Base-by-base conservation (phyloP, 2,329 filamentous ascomycete genomes). In the Seiridium unicorne region DNA sequence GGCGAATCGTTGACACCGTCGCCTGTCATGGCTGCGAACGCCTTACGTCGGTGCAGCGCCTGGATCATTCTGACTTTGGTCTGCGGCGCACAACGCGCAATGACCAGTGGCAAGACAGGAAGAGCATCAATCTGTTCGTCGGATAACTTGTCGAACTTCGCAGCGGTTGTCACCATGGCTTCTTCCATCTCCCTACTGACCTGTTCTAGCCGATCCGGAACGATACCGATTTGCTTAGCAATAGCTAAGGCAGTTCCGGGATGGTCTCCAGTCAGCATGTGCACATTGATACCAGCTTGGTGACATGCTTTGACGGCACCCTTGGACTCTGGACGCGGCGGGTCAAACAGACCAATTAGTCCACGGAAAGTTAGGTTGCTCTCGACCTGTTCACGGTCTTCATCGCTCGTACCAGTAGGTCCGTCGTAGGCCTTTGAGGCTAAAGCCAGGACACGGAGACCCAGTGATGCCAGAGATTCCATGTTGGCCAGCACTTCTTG, bases 11-110 rank as follows among this genome's bases (percentile, higher is more conserved):
- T 91, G 54, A 91, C 88, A 62, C 89, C 89, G 66, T 91, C 89
- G 62, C 89, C 89, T 54, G 88, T 91, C 72, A 66, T 91, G 44
- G 88, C 88, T 56, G 84, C 86, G 72, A 88, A 91, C 53, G 54
- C 10, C 49, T 60, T 60, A 34, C 51, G 49, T 26, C 58, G 44
- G 18, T 49, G 49, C 8, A 55, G 42, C 11, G 58, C 58, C n/a
- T 89, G 86, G 63, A 91, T 89, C 89, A 91, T 91, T 59, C 88
- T 82, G 18, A 89, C 87, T 72, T 91, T 91, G 10, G 89, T 91
- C 57, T 84, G 81, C 1, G 89, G 89, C 3, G 87, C 85, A 66
- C 88, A 91, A 34, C 88, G 81, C 42, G 88, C 88, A 62, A 90
- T 87, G 4, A 91, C 88, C 2, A 91, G 77, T 3, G 88, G 88